phyloP scores from a whole-genome alignment of 78 protist genomes.

The Chrysochromulina tobinii region DNA sequence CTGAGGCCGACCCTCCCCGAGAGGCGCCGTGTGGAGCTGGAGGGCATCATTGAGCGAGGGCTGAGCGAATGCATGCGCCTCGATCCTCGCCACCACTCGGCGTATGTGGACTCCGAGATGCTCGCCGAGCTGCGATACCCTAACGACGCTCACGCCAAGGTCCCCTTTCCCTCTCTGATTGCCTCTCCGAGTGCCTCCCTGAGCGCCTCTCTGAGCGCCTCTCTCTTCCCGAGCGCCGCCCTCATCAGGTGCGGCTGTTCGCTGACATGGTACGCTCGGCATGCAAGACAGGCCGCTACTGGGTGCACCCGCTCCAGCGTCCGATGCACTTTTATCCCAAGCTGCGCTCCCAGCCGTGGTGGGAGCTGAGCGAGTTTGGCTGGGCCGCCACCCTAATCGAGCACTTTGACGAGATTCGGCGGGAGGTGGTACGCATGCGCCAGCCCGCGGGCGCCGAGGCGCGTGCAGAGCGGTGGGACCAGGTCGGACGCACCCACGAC shows the following conservation, averaged over 20 bases:
- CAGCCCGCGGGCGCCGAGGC: neutral
- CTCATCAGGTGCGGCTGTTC: too few species aligned
- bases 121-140: neutral
- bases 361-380: neutral
- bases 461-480: neutral
- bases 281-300: neutral
- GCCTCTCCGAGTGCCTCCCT: too few species aligned
- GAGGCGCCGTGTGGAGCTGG: too few species aligned
- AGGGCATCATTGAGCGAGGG: too few species aligned
- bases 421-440: neutral
- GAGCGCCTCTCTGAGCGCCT: too few species aligned
- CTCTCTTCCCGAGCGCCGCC: too few species aligned
- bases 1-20: too few species aligned
- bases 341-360: neutral
- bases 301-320: neutral
- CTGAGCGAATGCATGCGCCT: too few species aligned
- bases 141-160: neutral
- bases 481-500: neutral
- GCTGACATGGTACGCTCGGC: neutral
- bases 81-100: neutral
- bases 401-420: neutral
- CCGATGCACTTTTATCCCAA: neutral
- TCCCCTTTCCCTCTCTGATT: neutral
- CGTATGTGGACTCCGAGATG: neutral
- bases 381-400: neutral